phyloP scores from a whole-genome alignment of 352 stramenopile species.

The Phytophthora melonis region DNA sequence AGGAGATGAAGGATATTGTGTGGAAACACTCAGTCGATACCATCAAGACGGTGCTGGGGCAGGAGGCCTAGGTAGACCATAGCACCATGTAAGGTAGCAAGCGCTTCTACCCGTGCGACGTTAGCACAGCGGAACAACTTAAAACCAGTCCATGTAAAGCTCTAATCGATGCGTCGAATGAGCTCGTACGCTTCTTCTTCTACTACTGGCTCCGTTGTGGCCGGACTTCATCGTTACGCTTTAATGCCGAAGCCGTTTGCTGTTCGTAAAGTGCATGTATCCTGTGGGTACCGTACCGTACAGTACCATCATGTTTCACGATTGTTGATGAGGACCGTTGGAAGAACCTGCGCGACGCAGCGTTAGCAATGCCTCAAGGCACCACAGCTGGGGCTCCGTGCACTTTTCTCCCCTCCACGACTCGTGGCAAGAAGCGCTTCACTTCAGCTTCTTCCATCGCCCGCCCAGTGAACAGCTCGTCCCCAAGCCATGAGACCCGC shows the following conservation, averaged over 20 bases:
- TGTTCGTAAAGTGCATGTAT: slow-evolving; percentile 16
- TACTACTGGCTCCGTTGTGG: not conserved
- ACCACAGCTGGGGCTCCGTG: slow-evolving; percentile 20
- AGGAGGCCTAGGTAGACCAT: not conserved
- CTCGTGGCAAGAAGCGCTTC: slow-evolving; percentile 1
- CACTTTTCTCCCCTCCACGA: slow-evolving; percentile 21
- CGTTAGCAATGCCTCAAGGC: slow-evolving; percentile 34
- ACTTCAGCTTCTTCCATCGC: slow-evolving; percentile 22
- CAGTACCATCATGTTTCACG: not conserved
- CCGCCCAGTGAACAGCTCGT: not conserved
- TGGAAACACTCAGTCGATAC: slow-evolving; percentile 29
- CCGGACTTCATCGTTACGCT: slow-evolving; percentile 4
- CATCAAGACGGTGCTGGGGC: slow-evolving; percentile 20
- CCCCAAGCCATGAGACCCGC: slow-evolving; percentile 7
- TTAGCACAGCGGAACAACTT: not conserved
- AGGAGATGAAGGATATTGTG: slow-evolving; percentile 35
- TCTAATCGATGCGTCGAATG: slow-evolving; percentile 5
- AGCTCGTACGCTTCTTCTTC: slow-evolving; percentile 1
- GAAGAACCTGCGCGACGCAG: slow-evolving; percentile 18
- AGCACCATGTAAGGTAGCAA: slow-evolving; percentile 1
- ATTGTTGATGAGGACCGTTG: slow-evolving; percentile 15
- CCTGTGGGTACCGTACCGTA: not conserved
- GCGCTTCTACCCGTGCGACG: not conserved
- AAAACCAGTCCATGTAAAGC: slow-evolving; percentile 6
- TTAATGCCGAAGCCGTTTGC: slow-evolving; percentile 13